Base-by-base conservation (phyloP, 148 eudicot genomes). In the Fagopyrum tataricum region DNA sequence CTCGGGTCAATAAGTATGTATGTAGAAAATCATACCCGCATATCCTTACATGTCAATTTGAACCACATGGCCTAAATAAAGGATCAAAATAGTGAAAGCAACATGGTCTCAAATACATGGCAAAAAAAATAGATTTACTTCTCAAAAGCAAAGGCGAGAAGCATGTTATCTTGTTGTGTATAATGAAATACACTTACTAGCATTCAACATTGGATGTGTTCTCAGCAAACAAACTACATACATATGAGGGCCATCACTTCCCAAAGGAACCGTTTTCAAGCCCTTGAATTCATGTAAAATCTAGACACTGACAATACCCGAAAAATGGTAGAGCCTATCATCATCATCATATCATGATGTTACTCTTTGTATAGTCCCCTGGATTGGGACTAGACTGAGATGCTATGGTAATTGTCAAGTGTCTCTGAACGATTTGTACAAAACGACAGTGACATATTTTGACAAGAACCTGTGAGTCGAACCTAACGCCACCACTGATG, bases 381-480 rank as follows among this genome's bases (percentile, higher is more conserved):
- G 58, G 58, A 52, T 3, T 15, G 21, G 58, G 62, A 21, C 62
- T 56, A 56, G 62, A 56, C 62, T 56, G 10, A 10, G 62, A 20
- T 56, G 11, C 31, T 56, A 37, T 39, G 18, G 31, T 37, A 15
- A 5, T 31, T 37, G 18, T 68, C 26, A 68, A n/a, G 49, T 15
- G 39, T 70, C 72, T 23, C 51, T 70, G 72, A 88, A 80, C 61
- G 92, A 86, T 81, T 88, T 86, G 86, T 90, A 90, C 62, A 90
- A 84, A 59, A 90, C 92, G 49, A 90, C 92, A 12, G 96, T 90
- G 46, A 90, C 92, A 26, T 90, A 90, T 75, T 90, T 90, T 78
- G 91, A 78, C 76, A 84, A 82, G 75, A 86, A 90, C 77, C 96
- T 81, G 74, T 88, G 85, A 14, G 96, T 90, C 0, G 96, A 86